Conservation (phyloP, 2,329 filamentous ascomycete species). For the Ophiostoma tasmaniense region DNA sequence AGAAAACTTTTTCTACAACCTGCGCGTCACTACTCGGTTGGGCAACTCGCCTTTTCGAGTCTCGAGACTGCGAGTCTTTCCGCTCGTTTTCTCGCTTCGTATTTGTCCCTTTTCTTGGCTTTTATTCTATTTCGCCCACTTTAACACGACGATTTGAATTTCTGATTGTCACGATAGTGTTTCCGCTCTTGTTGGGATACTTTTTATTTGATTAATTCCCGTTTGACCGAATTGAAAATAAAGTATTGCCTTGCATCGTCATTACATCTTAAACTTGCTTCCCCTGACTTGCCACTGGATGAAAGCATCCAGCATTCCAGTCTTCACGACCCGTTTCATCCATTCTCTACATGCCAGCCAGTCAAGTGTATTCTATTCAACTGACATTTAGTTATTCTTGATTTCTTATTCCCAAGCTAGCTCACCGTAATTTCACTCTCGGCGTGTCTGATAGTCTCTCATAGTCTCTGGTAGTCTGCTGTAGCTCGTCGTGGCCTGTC, state of each 20-base stretch:
- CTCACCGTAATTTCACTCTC: background rate
- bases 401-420: background rate
- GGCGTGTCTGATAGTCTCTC: background rate
- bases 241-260: too few relatives aligned
- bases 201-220: background rate
- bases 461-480: background rate
- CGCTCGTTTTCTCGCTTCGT: background rate
- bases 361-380: too few relatives aligned
- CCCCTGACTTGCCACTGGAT: background rate
- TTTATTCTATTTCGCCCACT: too few relatives aligned
- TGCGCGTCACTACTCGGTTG: background rate
- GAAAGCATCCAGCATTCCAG: background rate
- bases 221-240: too few relatives aligned
- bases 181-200: background rate
- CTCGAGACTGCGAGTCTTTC: background rate
- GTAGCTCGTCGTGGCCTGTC: background rate
- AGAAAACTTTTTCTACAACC: background rate
- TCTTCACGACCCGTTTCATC: background rate
- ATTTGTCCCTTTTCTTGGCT: background rate
- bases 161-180: too few relatives aligned
- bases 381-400: background rate
- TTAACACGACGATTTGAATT: too few relatives aligned
- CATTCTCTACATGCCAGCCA: background rate
- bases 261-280: background rate
- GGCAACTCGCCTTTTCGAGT: background rate